Evolutionary conservation across 2,329 filamentous ascomycete genomes (phyloP).

Genomic region (Talaromyces amestolkiae): DNA sequence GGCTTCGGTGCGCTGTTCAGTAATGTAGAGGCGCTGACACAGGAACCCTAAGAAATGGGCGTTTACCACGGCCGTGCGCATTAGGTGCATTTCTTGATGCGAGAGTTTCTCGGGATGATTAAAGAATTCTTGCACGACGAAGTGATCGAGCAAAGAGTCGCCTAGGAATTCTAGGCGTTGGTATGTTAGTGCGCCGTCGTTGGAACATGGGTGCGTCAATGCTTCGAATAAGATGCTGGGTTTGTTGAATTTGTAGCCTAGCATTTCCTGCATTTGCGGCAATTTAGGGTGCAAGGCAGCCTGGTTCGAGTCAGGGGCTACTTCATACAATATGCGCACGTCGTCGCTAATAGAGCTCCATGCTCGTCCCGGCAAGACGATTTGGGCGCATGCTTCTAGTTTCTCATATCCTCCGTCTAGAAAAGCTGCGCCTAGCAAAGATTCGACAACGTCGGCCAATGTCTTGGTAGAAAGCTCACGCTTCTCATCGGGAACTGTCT

Average conservation of each 20-base stretch:
- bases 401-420: slow-evolving; percentile 65
- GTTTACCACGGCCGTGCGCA: slow-evolving; percentile 76
- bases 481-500: slow-evolving; percentile 21
- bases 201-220: slow-evolving; percentile 70
- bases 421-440: slow-evolving; percentile 74
- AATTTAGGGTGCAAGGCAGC: slow-evolving; percentile 43
- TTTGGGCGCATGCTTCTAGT: slow-evolving; percentile 61
- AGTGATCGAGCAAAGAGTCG: slow-evolving; percentile 76
- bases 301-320: slow-evolving; percentile 35
- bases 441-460: slow-evolving; percentile 83
- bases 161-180: slow-evolving; percentile 87
- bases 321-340: slow-evolving; percentile 46
- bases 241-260: slow-evolving; percentile 71
- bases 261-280: slow-evolving; percentile 58
- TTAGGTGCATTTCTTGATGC: slow-evolving; percentile 67
- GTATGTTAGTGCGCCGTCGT: slow-evolving; percentile 54
- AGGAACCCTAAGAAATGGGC: slow-evolving; percentile 75
- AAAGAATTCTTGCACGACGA: slow-evolving; percentile 67
- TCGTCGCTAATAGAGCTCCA: slow-evolving; percentile 52
- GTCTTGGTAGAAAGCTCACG: slow-evolving; percentile 67
- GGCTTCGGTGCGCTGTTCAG: slow-evolving; percentile 23
- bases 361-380: slow-evolving; percentile 62
- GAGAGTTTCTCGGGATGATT: slow-evolving; percentile 40
- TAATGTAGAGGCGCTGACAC: slow-evolving; percentile 55
- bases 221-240: slow-evolving; percentile 71